Percentiles rank a stretch among this genome's conserved stretches.
These are phyloP conservation scores for Litchi chinensis DNA, from an alignment of 345 rosid species.

Conservation along the genomic window DNA sequence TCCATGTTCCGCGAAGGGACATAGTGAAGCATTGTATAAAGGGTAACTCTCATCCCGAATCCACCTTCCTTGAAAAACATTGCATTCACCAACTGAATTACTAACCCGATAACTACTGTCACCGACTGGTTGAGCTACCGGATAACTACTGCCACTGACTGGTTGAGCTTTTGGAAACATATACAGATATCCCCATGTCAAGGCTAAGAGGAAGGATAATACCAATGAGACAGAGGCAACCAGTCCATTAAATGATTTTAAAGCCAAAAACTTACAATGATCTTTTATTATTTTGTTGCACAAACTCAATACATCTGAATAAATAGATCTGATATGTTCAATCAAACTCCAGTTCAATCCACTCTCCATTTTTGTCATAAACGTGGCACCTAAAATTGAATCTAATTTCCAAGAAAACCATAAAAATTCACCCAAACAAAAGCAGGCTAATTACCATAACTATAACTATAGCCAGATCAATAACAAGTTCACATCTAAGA, in stretches of 20 bases:
- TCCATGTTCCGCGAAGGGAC: constrained; percentile 67
- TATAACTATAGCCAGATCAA: constrained; percentile 17
- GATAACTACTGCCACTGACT: constrained; percentile 16
- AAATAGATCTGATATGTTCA: constrained; percentile 31
- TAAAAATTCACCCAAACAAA: not conserved
- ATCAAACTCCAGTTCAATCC: constrained; percentile 25
- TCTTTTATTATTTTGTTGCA: constrained; percentile 31
- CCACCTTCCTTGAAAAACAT: constrained; percentile 64
- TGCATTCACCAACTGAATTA: constrained; percentile 36
- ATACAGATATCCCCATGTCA: constrained; percentile 41
- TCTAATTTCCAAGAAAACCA: not conserved
- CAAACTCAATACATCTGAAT: constrained; percentile 32
- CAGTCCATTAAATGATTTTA: constrained; percentile 43
- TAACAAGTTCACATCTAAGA: not conserved
- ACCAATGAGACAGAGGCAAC: constrained; percentile 38
- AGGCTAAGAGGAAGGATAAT: constrained; percentile 46
- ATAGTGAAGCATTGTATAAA: constrained; percentile 60
- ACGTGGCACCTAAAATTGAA: not conserved
- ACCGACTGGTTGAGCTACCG: constrained; percentile 32
- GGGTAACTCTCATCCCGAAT: constrained; percentile 60
- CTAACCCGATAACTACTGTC: constrained; percentile 19
- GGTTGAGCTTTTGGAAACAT: constrained; percentile 49
- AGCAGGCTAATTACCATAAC: not conserved
- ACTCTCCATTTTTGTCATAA: constrained; percentile 24
- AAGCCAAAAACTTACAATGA: constrained; percentile 39